A percentile compares a stretch with the other conserved stretches of the same genome.
Evolutionary conservation across 1,284 basidiomycete species (phyloP).

Genomic region (Malassezia caprae): DNA sequence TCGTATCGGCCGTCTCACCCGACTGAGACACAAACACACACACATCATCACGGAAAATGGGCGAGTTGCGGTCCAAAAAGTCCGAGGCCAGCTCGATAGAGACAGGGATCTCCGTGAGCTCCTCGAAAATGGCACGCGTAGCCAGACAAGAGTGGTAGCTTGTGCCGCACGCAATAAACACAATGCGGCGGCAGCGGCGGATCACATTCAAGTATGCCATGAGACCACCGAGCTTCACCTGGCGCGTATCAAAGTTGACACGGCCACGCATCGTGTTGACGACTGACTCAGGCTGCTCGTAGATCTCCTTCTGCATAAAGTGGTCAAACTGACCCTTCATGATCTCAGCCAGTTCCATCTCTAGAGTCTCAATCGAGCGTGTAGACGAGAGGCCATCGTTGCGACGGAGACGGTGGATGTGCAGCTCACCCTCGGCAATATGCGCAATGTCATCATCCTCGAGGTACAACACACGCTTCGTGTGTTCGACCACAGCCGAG

Average conservation of each 20-base stretch:
- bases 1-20: slow-evolving; percentile 97
- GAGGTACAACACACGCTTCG: slow-evolving; percentile 94
- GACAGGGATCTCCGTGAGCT: slow-evolving; percentile 96
- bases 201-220: slow-evolving; percentile 92
- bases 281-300: slow-evolving; percentile 98
- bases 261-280: slow-evolving; percentile 99
- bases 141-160: slow-evolving; percentile 95
- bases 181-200: slow-evolving; percentile 81
- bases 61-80: slow-evolving; percentile 96
- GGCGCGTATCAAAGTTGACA: slow-evolving; percentile 91
- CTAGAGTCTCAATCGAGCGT: slow-evolving; percentile 93
- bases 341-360: slow-evolving; percentile 97
- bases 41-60: slow-evolving; percentile 97
- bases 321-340: slow-evolving; percentile 99
- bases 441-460: slow-evolving; percentile 99
- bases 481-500: slow-evolving; percentile 92
- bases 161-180: slow-evolving; percentile 95
- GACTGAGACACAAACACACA: slow-evolving; percentile 95
- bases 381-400: slow-evolving; percentile 67
- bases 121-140: slow-evolving; percentile 96
- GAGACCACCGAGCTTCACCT: slow-evolving; percentile 87
- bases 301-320: slow-evolving; percentile 99
- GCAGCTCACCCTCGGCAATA: slow-evolving; percentile 85
- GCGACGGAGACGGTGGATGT: slow-evolving; percentile 94
- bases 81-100: slow-evolving; percentile 94